phyloP scores from a whole-genome alignment of 805 yeast genomes.

The Metschnikowia aberdeeniae region DNA sequence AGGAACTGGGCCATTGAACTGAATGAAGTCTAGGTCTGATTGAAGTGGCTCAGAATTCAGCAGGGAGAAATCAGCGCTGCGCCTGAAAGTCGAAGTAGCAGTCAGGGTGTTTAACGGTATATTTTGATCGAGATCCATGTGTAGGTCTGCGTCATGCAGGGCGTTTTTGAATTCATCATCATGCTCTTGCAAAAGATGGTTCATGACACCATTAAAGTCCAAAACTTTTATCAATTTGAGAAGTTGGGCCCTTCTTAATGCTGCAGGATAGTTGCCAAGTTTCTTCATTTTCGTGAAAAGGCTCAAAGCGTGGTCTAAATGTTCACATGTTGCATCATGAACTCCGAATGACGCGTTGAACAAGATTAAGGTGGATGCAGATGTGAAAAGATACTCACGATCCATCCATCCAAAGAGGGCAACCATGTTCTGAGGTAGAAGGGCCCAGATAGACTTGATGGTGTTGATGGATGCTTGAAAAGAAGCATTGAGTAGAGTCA shows the following conservation, averaged over 20 bases:
- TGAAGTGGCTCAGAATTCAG: slow-evolving; percentile 18
- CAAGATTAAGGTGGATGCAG: slow-evolving; percentile 67
- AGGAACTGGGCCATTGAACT: slow-evolving; percentile 20
- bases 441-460: slow-evolving; percentile 67
- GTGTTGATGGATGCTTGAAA: slow-evolving; percentile 79
- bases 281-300: slow-evolving; percentile 73
- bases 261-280: slow-evolving; percentile 78
- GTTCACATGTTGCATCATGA: slow-evolving; percentile 68
- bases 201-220: slow-evolving; percentile 66
- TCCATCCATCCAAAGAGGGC: slow-evolving; percentile 87
- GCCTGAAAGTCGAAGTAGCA: slow-evolving; percentile 7
- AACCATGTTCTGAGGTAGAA: slow-evolving; percentile 75
- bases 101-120: slow-evolving; percentile 2
- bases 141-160: slow-evolving; percentile 3
- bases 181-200: slow-evolving; percentile 52
- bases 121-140: slow-evolving; percentile 11
- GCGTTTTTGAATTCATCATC: slow-evolving; percentile 37
- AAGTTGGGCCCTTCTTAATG: slow-evolving; percentile 66
- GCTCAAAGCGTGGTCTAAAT: slow-evolving; percentile 65
- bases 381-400: slow-evolving; percentile 72
- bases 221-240: slow-evolving; percentile 59
- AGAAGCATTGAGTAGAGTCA: slow-evolving; percentile 69
- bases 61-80: slow-evolving; percentile 10
- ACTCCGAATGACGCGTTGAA: slow-evolving; percentile 81
- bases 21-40: slow-evolving; percentile 23